Percentiles rank a stretch among this genome's conserved stretches.
Conservation (phyloP, 495 filamentous ascomycete species). For the Penicillium soppii region DNA sequence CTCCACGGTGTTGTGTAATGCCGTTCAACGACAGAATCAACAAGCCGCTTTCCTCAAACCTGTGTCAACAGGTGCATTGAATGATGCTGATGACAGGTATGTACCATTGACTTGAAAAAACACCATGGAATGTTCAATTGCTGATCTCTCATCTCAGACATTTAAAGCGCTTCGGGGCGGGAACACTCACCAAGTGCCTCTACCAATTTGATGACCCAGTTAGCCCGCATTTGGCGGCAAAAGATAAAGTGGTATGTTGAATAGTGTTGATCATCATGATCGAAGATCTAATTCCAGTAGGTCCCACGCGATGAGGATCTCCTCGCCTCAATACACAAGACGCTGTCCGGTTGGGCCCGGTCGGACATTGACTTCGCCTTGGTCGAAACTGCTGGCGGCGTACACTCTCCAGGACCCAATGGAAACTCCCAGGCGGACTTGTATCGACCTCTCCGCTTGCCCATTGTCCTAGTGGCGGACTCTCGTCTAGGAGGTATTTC, state of each 20-base stretch:
- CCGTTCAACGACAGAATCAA: conserved; percentile 47
- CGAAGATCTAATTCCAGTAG: conserved; percentile 16
- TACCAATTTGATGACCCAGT: conserved; percentile 69
- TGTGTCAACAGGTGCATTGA: conserved; percentile 66
- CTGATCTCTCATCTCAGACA: conserved; percentile 48
- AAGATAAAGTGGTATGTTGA: conserved; percentile 28
- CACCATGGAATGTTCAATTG: not conserved
- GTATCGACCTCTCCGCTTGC: conserved; percentile 67
- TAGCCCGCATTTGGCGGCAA: conserved; percentile 71
- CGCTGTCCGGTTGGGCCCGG: conserved; percentile 41
- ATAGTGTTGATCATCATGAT: not conserved
- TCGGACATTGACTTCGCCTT: conserved; percentile 47
- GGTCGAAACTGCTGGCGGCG: conserved; percentile 76
- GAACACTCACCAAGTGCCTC: conserved; percentile 55
- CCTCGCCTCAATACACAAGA: conserved; percentile 45
- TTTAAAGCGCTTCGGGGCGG: conserved; percentile 51
- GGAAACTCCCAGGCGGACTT: conserved; percentile 74
- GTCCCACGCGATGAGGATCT: conserved; percentile 50
- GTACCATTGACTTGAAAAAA: not conserved
- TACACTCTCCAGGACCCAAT: conserved; percentile 70
- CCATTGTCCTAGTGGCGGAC: conserved; percentile 71
- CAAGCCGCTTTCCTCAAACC: conserved; percentile 68
- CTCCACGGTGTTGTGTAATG: conserved; percentile 66
- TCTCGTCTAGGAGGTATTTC: conserved; percentile 71
- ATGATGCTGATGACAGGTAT: conserved; percentile 68